phyloP scores from a whole-genome alignment of 2,329 filamentous ascomycete genomes.

The Exophiala aquamarina region DNA sequence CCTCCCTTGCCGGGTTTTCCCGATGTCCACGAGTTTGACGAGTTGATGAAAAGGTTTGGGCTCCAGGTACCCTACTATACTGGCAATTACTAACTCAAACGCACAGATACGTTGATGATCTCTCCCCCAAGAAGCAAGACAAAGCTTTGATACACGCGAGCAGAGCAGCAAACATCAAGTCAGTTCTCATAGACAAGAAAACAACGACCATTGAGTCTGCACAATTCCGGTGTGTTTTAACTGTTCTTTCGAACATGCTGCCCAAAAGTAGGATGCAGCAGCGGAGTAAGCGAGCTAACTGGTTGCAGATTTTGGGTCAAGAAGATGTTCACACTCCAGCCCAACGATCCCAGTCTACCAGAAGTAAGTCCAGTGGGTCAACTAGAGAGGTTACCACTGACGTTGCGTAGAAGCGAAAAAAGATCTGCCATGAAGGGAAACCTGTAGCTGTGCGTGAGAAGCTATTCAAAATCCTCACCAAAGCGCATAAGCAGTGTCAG shows the following conservation, averaged over 20 bases:
- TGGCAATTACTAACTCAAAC: neutral
- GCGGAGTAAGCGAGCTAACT: slow-evolving; percentile 13
- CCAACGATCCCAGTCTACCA: slow-evolving; percentile 37
- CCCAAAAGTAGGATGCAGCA: too few relatives aligned
- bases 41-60: slow-evolving; percentile 45
- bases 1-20: slow-evolving; percentile 47
- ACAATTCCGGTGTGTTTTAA: slow-evolving; percentile 48
- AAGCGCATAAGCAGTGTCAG: slow-evolving; percentile 51
- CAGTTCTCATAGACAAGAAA: slow-evolving; percentile 49
- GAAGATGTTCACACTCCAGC: slow-evolving; percentile 52
- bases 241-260: too few relatives aligned
- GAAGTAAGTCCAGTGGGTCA: slow-evolving; percentile 34
- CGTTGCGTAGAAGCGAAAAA: slow-evolving; percentile 33
- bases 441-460: slow-evolving; percentile 55
- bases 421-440: slow-evolving; percentile 52
- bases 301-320: slow-evolving; percentile 51
- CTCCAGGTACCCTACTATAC: neutral
- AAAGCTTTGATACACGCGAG: slow-evolving; percentile 52
- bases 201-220: slow-evolving; percentile 52
- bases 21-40: slow-evolving; percentile 46
- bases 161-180: slow-evolving; percentile 48
- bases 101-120: slow-evolving; percentile 47
- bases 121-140: slow-evolving; percentile 53
- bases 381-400: slow-evolving; percentile 7
- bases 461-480: slow-evolving; percentile 51